A percentile compares a stretch with the other conserved stretches of the same genome.
Evolutionary conservation across 495 filamentous ascomycete genomes (phyloP).

Genomic region (Pseudevernia furfuracea): DNA sequence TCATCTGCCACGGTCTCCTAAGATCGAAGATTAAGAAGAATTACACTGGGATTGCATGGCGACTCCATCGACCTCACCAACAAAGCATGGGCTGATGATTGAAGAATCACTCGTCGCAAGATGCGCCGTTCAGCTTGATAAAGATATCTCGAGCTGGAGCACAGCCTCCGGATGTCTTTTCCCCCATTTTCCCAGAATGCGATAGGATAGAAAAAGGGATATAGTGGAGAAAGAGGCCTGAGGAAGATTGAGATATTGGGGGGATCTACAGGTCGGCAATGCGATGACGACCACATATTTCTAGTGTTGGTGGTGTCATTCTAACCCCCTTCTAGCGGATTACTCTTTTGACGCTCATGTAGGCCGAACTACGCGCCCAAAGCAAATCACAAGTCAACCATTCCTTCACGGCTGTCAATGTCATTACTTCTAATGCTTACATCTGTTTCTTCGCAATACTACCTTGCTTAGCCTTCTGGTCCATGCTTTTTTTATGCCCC

Average conservation of each 20-base stretch:
- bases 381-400: not conserved
- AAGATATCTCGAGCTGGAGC: not conserved
- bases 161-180: not conserved
- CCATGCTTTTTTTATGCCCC: not conserved
- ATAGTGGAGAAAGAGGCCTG: not conserved
- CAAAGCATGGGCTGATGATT: not conserved
- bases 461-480: not conserved
- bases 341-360: not conserved
- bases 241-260: not conserved
- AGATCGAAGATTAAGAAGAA: conserved; percentile 42
- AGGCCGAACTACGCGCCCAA: not conserved
- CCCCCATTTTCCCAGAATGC: not conserved
- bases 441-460: not conserved
- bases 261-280: not conserved
- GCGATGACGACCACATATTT: not conserved
- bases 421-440: too few relatives aligned
- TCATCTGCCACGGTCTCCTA: conserved; percentile 48
- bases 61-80: conserved; percentile 36
- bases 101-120: not conserved
- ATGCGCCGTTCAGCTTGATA: not conserved
- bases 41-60: conserved; percentile 41
- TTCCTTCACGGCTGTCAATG: not conserved
- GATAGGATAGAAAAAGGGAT: not conserved
- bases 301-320: not conserved
- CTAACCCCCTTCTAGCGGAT: conserved; percentile 1